Evolutionary conservation across 208 protist species (phyloP).

Genomic region (Balamuthia mandrillaris): DNA sequence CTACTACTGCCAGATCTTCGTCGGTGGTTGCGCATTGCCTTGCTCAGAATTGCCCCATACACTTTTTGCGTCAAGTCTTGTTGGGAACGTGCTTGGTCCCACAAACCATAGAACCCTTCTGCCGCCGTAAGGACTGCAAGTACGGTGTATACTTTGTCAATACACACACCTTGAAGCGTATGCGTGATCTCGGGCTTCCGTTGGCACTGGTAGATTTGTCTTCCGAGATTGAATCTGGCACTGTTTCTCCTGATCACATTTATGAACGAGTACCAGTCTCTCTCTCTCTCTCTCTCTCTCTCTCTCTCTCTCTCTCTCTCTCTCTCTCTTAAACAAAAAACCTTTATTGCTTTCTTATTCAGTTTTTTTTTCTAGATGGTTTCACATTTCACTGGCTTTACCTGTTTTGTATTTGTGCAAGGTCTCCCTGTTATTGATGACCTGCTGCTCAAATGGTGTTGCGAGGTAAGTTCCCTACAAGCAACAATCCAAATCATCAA

Average conservation of each 20-base stretch:
- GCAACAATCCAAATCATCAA: too few relatives aligned
- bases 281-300: background rate
- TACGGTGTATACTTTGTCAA: background rate
- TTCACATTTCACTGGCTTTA: background rate
- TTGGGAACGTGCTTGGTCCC: background rate
- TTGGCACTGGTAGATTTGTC: background rate
- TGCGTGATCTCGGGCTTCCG: background rate
- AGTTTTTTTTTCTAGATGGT: background rate
- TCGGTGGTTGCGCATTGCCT: background rate
- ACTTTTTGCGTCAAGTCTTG: background rate
- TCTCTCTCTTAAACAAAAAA: background rate
- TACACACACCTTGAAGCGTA: background rate
- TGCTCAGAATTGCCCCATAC: background rate
- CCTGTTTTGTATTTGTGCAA: background rate
- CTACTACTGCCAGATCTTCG: background rate
- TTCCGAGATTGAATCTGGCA: background rate
- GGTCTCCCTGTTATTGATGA: background rate
- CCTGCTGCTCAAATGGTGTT: conserved; percentile 28
- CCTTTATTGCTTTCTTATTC: too few relatives aligned
- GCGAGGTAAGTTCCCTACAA: background rate
- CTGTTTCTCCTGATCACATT: background rate
- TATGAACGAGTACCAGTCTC: background rate
- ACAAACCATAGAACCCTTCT: background rate
- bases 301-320: background rate
- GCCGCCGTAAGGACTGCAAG: background rate